Percentiles rank a stretch among this genome's conserved stretches.
These are phyloP conservation scores for Pyrus hybrid DNA, from an alignment of 331 rosid species.

Conservation along the genomic window DNA sequence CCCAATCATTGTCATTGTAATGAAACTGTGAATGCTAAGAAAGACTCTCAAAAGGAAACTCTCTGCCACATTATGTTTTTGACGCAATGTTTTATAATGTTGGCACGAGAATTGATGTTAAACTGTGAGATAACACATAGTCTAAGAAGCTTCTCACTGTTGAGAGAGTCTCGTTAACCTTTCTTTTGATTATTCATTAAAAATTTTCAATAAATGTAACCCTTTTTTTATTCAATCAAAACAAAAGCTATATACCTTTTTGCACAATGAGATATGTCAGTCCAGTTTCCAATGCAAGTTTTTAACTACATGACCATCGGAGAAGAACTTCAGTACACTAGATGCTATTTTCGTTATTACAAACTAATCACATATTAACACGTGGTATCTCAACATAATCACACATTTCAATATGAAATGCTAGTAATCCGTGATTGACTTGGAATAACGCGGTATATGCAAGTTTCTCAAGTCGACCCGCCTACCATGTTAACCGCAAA, in stretches of 20 bases:
- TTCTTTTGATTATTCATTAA: too few species aligned
- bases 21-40: neutral
- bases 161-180: too few species aligned
- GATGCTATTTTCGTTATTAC: too few species aligned
- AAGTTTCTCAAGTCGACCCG: neutral
- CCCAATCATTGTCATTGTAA: conserved; percentile 1
- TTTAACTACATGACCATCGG: neutral
- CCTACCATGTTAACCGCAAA: neutral
- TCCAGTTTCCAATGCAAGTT: neutral
- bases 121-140: too few species aligned
- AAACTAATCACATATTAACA: too few species aligned
- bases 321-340: too few species aligned
- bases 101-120: too few species aligned
- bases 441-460: too few species aligned
- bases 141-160: too few species aligned
- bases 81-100: too few species aligned
- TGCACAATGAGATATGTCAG: neutral
- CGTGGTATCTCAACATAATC: neutral
- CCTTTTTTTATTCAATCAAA: neutral
- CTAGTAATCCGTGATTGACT: neutral
- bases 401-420: neutral
- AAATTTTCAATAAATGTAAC: neutral
- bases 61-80: too few species aligned
- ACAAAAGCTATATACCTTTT: neutral
- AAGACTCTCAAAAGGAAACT: too few species aligned